Evolutionary conservation across 1,139 yeast species (phyloP), one percentile per base, ranked within the genome.

Genomic region (Diutina neorugosa): DNA sequence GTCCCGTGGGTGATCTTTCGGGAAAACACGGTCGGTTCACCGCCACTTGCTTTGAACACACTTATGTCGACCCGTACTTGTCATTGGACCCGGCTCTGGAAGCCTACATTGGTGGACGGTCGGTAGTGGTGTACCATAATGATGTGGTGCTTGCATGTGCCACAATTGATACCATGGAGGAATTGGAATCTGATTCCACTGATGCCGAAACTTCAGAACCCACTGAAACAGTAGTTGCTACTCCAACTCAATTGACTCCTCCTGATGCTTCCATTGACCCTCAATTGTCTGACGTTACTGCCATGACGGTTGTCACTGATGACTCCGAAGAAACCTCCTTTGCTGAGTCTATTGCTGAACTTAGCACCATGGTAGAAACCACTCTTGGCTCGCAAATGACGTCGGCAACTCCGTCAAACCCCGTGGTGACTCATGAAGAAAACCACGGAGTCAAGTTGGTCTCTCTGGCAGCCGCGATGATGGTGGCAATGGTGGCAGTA

Each of bases 11-110:
- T 50, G 85, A 81, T 61, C 75, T 81, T 58, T 76, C 82, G 50
- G 86, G 86, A 37, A 81, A 81, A 61, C 84, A 81, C 63, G 86
- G 86, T 2, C 69, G 70, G 65, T 77, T 81, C 57, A 71, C 78
- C 59, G 69, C 80, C 25, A 78, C 82, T 2, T 78, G 82, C 59
- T 77, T 74, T 63, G 80, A 78, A 61, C 68, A 77, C 27, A 71
- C 70, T 55, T 81, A 77, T 61, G 62, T 68, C 52, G 86, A 81
- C 60, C 80, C 80, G 4, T 81, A 70, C 63, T 62, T 81, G 54
- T 77, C 84, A 0, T 72, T 81, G 60, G 70, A 78, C 59, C 69
- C 72, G 41, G 63, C 63, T 43, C 70, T 78, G 40, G 74, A 74
- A 51, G 69, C 81, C 12, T 76, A 68, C 59, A 70, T 81, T 59